Evolutionary conservation across 2,329 filamentous ascomycete genomes (phyloP), one percentile per base, ranked within the genome.

Genomic region (Colletotrichum lindemuthianum): DNA sequence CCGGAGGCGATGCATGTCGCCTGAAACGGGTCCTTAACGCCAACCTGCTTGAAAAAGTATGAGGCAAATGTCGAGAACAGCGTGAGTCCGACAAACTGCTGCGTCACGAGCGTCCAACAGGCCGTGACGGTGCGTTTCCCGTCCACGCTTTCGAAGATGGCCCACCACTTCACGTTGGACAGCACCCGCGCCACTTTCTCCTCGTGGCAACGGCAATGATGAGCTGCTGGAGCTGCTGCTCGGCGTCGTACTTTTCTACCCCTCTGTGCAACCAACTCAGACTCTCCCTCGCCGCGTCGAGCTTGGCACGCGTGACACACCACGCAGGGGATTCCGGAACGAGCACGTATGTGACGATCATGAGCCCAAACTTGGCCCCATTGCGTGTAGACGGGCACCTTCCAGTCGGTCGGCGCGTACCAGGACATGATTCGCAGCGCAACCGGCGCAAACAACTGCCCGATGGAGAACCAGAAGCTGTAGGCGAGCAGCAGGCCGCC

Each of bases 281-380:
- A 2, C 68, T 57, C 52, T 70, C 70, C 24, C 60, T 65, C 24
- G 72, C 72, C 1, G 66, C 44, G 32, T 70, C 69, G 6, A 67
- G 45, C n/a, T 69, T 53, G 3, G 68, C 71, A 6, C 59, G 64
- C n/a, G 63, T 72, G 2, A 73, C 72, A 12, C 77, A 75, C 75
- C 77, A 81, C 63, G 76, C 78, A 0, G 80, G 79, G 0, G 77
- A 77, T 55, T 79, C 77, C 2, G 77, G 78, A 4, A 81, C 67
- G 12, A 76, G 58, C 6, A 76, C 10, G 47, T 79, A 81, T 16
- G 81, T 77, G 6, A 77, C 55, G 0, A 72, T 55, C 72, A 80
- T 81, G 7, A 75, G 36, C 0, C 78, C 80, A n/a, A 11, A 82
- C 71, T 71, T 80, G 79, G 1, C 76, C 75, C 80, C 80, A 82